Evolutionary conservation across 2,329 filamentous ascomycete genomes (phyloP).

Genomic region (Elsinoe perseae): DNA sequence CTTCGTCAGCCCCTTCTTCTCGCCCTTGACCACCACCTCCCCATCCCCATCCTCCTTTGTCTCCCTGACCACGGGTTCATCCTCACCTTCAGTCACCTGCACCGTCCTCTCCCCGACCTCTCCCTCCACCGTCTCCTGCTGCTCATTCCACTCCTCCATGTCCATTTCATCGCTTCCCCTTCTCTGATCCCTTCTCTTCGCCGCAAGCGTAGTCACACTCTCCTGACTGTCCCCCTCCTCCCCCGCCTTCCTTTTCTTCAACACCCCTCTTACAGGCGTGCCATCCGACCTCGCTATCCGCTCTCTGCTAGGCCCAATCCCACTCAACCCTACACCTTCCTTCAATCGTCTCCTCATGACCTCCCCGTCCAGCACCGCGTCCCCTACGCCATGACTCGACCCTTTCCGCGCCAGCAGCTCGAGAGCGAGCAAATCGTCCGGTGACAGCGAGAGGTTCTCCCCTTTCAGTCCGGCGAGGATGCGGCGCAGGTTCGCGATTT

Average conservation of each 20-base stretch:
- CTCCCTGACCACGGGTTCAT: conserved; percentile 21
- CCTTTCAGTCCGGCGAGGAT: conserved; percentile 47
- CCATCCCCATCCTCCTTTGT: conserved; percentile 13
- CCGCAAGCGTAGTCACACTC: conserved; percentile 9
- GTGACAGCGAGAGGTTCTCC: conserved; percentile 42
- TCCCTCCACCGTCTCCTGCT: conserved; percentile 35
- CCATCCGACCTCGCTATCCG: conserved; percentile 1
- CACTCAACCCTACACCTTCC: neutral
- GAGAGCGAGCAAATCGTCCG: conserved; percentile 29
- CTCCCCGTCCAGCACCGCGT: conserved; percentile 22
- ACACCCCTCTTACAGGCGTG: conserved; percentile 11
- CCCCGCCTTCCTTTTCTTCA: conserved; percentile 20
- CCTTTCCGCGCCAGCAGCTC: conserved; percentile 28
- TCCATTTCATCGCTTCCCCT: conserved; percentile 29
- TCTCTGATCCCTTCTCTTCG: conserved; percentile 11
- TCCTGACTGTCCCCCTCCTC: conserved; percentile 20
- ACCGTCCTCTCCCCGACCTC: conserved; percentile 33
- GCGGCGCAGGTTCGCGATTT: conserved; percentile 46
- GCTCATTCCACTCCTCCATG: conserved; percentile 36
- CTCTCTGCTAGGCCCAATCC: neutral
- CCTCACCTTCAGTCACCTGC: conserved; percentile 28
- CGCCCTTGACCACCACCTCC: conserved; percentile 20
- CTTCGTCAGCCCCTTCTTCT: conserved; percentile 24
- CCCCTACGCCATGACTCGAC: conserved; percentile 16
- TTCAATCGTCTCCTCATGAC: conserved; percentile 19